Evolutionary conservation across 768 basidiomycete species (phyloP), one percentile per base, ranked within the genome.

Genomic region (Trametes cinnabarina): DNA sequence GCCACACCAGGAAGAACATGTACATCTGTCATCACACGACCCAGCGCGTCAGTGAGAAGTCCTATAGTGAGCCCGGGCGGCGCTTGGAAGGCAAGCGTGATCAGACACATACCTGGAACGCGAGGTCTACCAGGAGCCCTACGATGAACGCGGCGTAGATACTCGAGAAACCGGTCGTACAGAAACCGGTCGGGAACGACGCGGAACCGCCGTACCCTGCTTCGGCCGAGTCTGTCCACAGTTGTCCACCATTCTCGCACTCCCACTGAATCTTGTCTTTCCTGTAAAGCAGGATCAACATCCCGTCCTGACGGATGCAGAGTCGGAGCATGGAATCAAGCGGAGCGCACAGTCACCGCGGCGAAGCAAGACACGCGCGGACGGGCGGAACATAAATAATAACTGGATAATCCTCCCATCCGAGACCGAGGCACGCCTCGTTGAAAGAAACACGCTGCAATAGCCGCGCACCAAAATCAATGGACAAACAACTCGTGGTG

Each of bases 1-100:
- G 78, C 88, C 87, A 91, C 66, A 76, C 77, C 71, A 88, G 73
- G 77, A 90, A 88, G 71, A 80, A 83, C 85, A 89, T 86, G 77
- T 90, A 89, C 49, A 86, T 66, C 88, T 88, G 64, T 50, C 37
- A 62, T 47, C 49, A 50, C 37, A 62, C 22, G 65, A 22, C 59
- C 26, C 41, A 30, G 25, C 48, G 30, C 40, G 59, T 46, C 32
- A 40, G 53, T 37, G 58, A 68, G 71, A 66, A 66, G 68, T 62
- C 62, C 58, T 19, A 43, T 40, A 4, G 51, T 57, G 17, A 57
- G 61, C 65, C 28, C 59, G 52, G 63, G 66, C 57, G 63, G 57
- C 54, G 40, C 46, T 32, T 47, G 40, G 44, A 55, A 62, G 14
- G 44, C 60, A 57, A 60, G 57, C 57, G 37, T 51, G 48, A 72